These are phyloP conservation scores for Jatropha curcas DNA, from an alignment of 345 rosid genomes.

Conservation along the genomic window DNA sequence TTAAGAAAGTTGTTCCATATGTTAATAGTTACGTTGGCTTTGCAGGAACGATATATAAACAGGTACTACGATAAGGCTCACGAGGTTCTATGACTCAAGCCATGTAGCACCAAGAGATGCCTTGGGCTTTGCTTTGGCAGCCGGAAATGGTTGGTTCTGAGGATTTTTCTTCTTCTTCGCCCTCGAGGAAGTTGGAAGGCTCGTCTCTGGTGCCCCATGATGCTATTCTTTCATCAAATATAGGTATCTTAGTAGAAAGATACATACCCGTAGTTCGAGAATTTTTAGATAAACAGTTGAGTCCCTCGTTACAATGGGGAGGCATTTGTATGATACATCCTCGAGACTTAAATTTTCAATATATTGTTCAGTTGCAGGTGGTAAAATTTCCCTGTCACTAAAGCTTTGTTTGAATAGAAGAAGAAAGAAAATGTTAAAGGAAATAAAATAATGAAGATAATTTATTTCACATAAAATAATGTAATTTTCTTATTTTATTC, in stretches of 20 bases:
- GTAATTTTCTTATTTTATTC: too few species aligned
- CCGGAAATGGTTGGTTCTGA: background rate
- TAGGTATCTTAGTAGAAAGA: background rate
- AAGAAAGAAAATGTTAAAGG: too few species aligned
- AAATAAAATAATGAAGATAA: too few species aligned
- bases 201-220: background rate
- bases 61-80: constrained; percentile 91
- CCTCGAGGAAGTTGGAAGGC: constrained; percentile 5
- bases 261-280: background rate
- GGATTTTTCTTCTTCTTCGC: background rate
- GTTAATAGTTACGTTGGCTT: constrained; percentile 2
- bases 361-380: background rate
- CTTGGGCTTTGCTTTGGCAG: background rate
- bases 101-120: background rate
- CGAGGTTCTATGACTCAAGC: constrained; percentile 51
- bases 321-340: constrained; percentile 18
- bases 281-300: constrained; percentile 5
- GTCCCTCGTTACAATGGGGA: background rate
- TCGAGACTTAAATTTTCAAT: background rate
- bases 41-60: constrained; percentile 81
- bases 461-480: too few species aligned
- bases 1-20: background rate
- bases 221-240: background rate
- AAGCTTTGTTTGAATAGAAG: too few species aligned
- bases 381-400: constrained; percentile 4